Base-by-base conservation (phyloP, 257 asterid genomes). In the Salvia miltiorrhiza region DNA sequence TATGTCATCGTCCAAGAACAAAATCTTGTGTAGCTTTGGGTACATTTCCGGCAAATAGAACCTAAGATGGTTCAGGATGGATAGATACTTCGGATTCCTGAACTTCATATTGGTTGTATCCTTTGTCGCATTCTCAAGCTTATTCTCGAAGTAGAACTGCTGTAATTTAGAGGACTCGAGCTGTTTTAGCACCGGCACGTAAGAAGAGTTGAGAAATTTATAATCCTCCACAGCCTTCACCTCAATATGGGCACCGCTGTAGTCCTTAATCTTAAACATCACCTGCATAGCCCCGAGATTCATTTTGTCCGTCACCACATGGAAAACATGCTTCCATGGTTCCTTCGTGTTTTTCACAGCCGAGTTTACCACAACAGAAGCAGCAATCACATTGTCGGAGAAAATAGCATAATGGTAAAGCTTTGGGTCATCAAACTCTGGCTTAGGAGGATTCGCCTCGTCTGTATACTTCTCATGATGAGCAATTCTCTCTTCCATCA, bases 281-380 rank as follows among this genome's bases (percentile, higher is more conserved):
- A 86, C 93, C 78, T 88, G 87, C 93, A 86, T 86, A 28, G 96
- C 93, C 72, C 89, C 96, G 19, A 88, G 82, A 81, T 88, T 88
- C 96, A 88, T 84, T 77, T 84, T 86, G 75, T 88, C 96, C 4
- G 96, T 86, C 16, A 88, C 93, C 12, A 88, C 90, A 76, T 88
- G 96, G 78, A 88, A 88, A 49, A 88, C 96, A 33, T 88, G 96
- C 82, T 81, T 88, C 70, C 78, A 75, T 0, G 96, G 93, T 78
- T 88, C 96, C 41, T 82, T 81, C 1, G 96, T 78, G 72, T 88
- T 83, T 59, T 84, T 86, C 61, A 88, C 93, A 13, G 93, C 90
- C 1, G 93, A 86, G 78, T 86, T 88, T 52, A 88, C 96, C 73
- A 86, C 96, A 68, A 88, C 96, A 69, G 96, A 88, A 50, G 90